Conservation (phyloP, 768 basidiomycete species). For the Gymnopilus dilepis region DNA sequence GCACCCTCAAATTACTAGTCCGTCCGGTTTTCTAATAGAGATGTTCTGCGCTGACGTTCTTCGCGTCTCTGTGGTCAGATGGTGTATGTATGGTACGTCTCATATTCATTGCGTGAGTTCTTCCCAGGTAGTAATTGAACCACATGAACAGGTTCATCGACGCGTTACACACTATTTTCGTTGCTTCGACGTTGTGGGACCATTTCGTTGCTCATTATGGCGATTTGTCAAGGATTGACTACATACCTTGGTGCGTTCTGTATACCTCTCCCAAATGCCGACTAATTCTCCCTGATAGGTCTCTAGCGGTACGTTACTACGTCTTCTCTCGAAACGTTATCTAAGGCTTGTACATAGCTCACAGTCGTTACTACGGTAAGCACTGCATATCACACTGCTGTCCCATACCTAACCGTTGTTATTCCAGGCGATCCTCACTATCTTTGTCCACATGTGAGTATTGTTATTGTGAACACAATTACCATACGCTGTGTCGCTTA, state of each 20-base stretch:
- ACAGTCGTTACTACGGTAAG: constrained; percentile 39
- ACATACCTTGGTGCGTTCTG: constrained; percentile 47
- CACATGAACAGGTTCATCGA: constrained; percentile 34
- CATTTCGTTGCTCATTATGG: constrained; percentile 51
- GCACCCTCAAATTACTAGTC: constrained; percentile 38
- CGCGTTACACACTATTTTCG: constrained; percentile 44
- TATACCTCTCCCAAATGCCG: not conserved
- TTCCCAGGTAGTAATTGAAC: not conserved
- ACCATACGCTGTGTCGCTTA: not conserved
- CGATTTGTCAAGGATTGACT: constrained; percentile 39
- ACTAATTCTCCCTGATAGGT: constrained; percentile 28
- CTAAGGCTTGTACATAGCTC: constrained; percentile 21
- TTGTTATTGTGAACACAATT: not conserved
- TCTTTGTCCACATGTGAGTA: constrained; percentile 55
- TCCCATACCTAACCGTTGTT: not conserved
- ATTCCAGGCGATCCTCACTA: constrained; percentile 42
- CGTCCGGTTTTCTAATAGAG: constrained; percentile 11
- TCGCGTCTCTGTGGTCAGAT: constrained; percentile 27
- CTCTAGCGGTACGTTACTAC: constrained; percentile 39
- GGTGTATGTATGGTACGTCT: constrained; percentile 18
- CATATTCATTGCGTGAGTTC: not conserved
- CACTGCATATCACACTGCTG: not conserved
- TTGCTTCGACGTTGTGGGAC: constrained; percentile 45
- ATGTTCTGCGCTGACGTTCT: not conserved
- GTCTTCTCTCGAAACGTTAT: not conserved